Evolutionary conservation across 148 eudicot genomes (phyloP), one percentile per base, ranked within the genome.

Genomic region (Salicornia ramosissima): DNA sequence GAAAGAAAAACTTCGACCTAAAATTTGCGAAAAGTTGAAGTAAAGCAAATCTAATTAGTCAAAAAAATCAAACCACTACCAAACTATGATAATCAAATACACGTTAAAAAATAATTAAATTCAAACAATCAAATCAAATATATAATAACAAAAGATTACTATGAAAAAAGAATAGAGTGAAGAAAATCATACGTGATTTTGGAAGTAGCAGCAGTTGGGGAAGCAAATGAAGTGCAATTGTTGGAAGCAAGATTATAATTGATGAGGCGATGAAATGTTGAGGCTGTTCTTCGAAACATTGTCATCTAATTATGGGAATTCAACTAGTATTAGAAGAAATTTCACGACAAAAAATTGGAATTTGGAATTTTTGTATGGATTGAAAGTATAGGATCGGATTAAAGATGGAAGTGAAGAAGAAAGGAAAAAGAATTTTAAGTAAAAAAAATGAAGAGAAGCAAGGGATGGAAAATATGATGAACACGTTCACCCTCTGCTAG

Each of bases 201-300:
- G 42, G 45, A 24, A 65, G 65, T 30, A 6, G 70, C 36, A 28
- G 31, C 13, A 16, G 55, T 21, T 18, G 69, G 56, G 16, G 63
- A 39, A 69, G 63, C 70, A 55, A 22, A 34, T 25, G 58, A 19
- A 51, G 2, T 30, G 15, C 11, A 28, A 67, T 65, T 10, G 22
- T 36, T 55, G 12, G 80, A 51, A 66, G 62, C 61, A 22, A 67
- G 46, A 18, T 70, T 59, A 0, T 15, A 60, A 71, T 66, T 71
- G 34, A 71, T 45, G 31, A 71, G 36, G 1, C 75, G 75, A 29
- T 64, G 28, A 49, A 77, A 61, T 56, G 53, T 50, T 2, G 67
- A 59, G 5, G 62, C 25, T 7, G 71, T 15, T 71, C 80, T 71
- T 71, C 80, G 61, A 59, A 77, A 50, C 75, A 66, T 58, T 53